Conservation (phyloP, 2,329 filamentous ascomycete species). For the Neonectria magnoliae region DNA sequence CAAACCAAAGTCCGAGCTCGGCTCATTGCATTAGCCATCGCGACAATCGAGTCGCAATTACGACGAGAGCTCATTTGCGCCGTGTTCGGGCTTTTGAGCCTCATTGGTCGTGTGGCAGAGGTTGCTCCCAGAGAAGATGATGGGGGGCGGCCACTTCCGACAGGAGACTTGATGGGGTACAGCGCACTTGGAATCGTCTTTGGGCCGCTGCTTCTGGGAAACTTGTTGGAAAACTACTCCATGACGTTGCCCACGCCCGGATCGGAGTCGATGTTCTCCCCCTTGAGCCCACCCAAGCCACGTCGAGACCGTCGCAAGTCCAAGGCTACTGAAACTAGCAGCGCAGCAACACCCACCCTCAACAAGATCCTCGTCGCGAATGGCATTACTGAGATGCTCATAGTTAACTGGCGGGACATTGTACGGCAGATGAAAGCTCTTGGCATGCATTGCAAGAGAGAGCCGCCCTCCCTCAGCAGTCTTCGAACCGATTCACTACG, state of each 20-base stretch:
- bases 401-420: constrained; percentile 72
- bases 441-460: constrained; percentile 41
- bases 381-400: constrained; percentile 71
- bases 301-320: constrained; percentile 40
- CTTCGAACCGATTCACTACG: constrained; percentile 39
- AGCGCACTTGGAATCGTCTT: constrained; percentile 71
- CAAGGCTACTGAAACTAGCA: constrained; percentile 22
- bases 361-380: constrained; percentile 69
- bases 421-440: constrained; percentile 68
- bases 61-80: constrained; percentile 72
- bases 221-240: constrained; percentile 63
- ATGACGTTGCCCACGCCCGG: constrained; percentile 56
- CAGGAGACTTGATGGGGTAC: constrained; percentile 71
- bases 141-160: constrained; percentile 61
- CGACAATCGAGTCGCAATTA: constrained; percentile 67
- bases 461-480: constrained; percentile 28
- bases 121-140: constrained; percentile 62
- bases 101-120: constrained; percentile 69
- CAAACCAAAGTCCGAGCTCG: constrained; percentile 67
- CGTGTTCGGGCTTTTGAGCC: constrained; percentile 71
- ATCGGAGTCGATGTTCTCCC: constrained; percentile 55
- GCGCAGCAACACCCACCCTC: constrained; percentile 47
- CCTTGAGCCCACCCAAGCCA: constrained; percentile 55
- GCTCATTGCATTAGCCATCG: constrained; percentile 72
- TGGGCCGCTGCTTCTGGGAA: constrained; percentile 70